These are phyloP conservation scores for Fragaria ananassa DNA, from an alignment of 306 rosid genomes.

Conservation along the genomic window DNA sequence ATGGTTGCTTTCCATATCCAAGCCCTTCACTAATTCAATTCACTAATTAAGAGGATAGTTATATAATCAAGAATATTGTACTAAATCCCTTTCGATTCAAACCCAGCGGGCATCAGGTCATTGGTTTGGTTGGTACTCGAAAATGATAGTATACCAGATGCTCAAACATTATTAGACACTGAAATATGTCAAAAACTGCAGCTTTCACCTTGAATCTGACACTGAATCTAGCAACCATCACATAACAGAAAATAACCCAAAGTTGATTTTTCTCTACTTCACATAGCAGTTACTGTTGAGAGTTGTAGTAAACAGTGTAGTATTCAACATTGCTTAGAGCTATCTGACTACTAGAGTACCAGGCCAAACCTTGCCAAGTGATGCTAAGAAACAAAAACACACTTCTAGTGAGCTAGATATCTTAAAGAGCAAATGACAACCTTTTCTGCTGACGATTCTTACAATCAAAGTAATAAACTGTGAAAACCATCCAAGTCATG, in stretches of 20 bases:
- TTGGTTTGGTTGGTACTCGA: conserved; percentile 11
- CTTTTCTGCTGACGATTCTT: conserved; percentile 2
- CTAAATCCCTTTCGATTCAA: not conserved
- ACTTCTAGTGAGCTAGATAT: not conserved
- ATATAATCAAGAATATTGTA: not conserved
- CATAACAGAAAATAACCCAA: not conserved
- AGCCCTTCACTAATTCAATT: not conserved
- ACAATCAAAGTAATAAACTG: conserved; percentile 15
- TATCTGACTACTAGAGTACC: not conserved
- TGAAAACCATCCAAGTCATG: conserved; percentile 1
- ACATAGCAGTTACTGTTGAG: not conserved
- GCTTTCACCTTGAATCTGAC: not conserved
- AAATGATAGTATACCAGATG: not conserved
- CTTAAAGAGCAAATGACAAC: not conserved
- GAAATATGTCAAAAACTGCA: not conserved
- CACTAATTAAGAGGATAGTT: not conserved
- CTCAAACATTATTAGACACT: not conserved
- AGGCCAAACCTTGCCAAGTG: not conserved
- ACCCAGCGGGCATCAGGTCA: not conserved
- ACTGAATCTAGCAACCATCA: not conserved
- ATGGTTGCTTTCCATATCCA: conserved; percentile 29
- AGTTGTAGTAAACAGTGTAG: not conserved
- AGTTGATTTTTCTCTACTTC: not conserved
- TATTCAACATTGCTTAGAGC: not conserved
- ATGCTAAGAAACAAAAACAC: not conserved